Conservation (phyloP, 192 early-diverging fungal genomes). For the Helicostylum pulchrum region DNA sequence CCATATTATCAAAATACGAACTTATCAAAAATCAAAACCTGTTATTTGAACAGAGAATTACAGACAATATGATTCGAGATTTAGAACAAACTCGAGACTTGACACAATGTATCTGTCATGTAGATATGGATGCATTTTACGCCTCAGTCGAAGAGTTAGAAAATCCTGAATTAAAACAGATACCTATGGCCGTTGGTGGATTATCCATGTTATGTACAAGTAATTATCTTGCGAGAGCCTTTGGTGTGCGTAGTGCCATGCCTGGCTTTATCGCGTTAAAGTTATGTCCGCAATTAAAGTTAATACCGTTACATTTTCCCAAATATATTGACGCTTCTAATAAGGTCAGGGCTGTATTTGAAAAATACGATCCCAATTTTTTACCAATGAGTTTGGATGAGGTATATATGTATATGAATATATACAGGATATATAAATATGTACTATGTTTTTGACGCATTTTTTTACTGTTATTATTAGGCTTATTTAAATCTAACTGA, state of each 20-base stretch:
- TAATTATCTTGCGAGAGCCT: slow-evolving; percentile 64
- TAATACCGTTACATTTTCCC: slow-evolving; percentile 46
- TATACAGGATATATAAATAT: not conserved
- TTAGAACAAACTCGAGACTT: slow-evolving; percentile 48
- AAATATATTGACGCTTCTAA: slow-evolving; percentile 49
- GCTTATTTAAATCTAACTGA: slow-evolving; percentile 41
- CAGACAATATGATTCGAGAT: slow-evolving; percentile 34
- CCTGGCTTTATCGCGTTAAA: slow-evolving; percentile 57
- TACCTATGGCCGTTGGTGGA: slow-evolving; percentile 61
- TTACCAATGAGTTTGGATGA: slow-evolving; percentile 53
- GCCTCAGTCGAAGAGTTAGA: slow-evolving; percentile 70
- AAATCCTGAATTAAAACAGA: slow-evolving; percentile 51
- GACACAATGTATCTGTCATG: slow-evolving; percentile 52
- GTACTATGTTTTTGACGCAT: not conserved
- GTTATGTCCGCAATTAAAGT: slow-evolving; percentile 57
- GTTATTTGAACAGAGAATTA: slow-evolving; percentile 25
- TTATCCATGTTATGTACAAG: slow-evolving; percentile 57
- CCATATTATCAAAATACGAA: slow-evolving; percentile 36
- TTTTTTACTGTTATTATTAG: slow-evolving; percentile 5
- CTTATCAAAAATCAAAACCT: slow-evolving; percentile 40
- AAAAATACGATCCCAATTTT: slow-evolving; percentile 60
- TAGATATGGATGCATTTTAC: slow-evolving; percentile 77
- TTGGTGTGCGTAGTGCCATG: slow-evolving; percentile 67
- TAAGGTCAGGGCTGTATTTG: slow-evolving; percentile 52
- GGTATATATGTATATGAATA: slow-evolving; percentile 15